A percentile compares a stretch with the other conserved stretches of the same genome.
Evolutionary conservation across 1,139 yeast species (phyloP).

Genomic region (Debaryomyces udenii): DNA sequence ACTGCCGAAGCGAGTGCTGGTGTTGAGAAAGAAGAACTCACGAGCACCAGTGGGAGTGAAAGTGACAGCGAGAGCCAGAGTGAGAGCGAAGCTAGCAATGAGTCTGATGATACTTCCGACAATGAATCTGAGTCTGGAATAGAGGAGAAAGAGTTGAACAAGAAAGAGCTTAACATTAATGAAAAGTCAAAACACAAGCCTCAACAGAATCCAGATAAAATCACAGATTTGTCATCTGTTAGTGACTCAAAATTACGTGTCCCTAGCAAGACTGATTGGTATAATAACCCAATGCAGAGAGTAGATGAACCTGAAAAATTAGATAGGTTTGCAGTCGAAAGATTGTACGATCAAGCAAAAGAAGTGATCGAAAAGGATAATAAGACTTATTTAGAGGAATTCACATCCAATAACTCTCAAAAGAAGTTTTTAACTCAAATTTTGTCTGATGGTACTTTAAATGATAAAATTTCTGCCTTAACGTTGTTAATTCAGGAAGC

Average conservation of each 20-base stretch:
- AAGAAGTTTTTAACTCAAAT: constrained; percentile 88
- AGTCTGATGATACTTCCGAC: constrained; percentile 1
- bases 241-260: constrained; percentile 58
- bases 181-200: constrained; percentile 8
- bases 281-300: constrained; percentile 40
- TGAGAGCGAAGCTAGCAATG: constrained; percentile 14
- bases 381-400: constrained; percentile 70
- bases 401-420: constrained; percentile 80
- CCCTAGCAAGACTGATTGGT: constrained; percentile 79
- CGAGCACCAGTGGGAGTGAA: constrained; percentile 12
- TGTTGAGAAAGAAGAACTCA: constrained; percentile 26
- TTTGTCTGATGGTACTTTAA: constrained; percentile 88
- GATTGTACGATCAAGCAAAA: constrained; percentile 68
- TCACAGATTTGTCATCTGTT: constrained; percentile 58
- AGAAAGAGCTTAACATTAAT: constrained; percentile 11
- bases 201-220: constrained; percentile 38
- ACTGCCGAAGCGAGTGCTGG: constrained; percentile 18
- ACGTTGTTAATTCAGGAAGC: constrained; percentile 93
- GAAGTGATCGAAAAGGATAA: constrained; percentile 71
- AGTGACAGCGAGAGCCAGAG: constrained; percentile 16
- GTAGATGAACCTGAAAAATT: constrained; percentile 46
- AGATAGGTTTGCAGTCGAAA: constrained; percentile 54
- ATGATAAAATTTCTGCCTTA: constrained; percentile 93
- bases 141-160: constrained; percentile 17
- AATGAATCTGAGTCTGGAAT: constrained; percentile 10